These are phyloP conservation scores for Chaetomiaceae sp. DNA, from an alignment of 2,329 filamentous ascomycete genomes.

Conservation along the genomic window DNA sequence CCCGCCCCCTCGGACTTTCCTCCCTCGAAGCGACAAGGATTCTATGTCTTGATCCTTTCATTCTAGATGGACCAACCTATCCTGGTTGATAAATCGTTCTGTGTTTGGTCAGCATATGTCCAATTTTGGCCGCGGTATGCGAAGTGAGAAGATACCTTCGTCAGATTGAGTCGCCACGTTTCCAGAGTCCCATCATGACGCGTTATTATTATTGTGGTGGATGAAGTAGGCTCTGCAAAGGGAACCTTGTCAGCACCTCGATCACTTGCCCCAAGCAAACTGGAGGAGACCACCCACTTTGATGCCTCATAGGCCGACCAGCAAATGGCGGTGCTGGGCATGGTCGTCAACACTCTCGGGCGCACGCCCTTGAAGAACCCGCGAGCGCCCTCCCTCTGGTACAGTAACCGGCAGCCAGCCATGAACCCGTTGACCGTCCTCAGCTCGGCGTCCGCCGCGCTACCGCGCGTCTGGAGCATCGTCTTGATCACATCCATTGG, in stretches of 20 bases:
- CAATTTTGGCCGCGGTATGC: too few relatives aligned
- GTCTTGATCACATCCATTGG: constrained; percentile 99
- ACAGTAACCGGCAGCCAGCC: constrained; percentile 75
- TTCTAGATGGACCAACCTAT: constrained; percentile 4
- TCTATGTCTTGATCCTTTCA: neutral
- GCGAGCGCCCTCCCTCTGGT: constrained; percentile 72
- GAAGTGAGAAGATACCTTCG: neutral
- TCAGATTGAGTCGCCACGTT: neutral
- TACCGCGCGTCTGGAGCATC: constrained; percentile 87
- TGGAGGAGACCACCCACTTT: constrained; percentile 48
- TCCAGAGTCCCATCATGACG: constrained; percentile 6
- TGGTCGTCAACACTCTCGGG: constrained; percentile 88
- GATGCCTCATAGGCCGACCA: constrained; percentile 76
- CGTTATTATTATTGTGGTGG: constrained; percentile 46
- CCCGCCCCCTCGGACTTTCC: too few relatives aligned
- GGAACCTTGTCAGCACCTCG: constrained; percentile 15
- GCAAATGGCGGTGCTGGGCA: constrained; percentile 99
- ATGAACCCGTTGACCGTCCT: constrained; percentile 77
- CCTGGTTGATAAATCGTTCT: neutral
- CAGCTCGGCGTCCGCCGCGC: constrained; percentile 70
- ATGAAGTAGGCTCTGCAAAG: constrained; percentile 54
- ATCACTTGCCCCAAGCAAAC: neutral
- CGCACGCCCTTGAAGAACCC: constrained; percentile 94
- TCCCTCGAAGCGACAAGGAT: neutral
- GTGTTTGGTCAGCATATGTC: too few relatives aligned